A percentile compares a stretch with the other conserved stretches of the same genome.
phyloP scores from a whole-genome alignment of 257 asterid genomes.

The Capsicum rhomboideum region DNA sequence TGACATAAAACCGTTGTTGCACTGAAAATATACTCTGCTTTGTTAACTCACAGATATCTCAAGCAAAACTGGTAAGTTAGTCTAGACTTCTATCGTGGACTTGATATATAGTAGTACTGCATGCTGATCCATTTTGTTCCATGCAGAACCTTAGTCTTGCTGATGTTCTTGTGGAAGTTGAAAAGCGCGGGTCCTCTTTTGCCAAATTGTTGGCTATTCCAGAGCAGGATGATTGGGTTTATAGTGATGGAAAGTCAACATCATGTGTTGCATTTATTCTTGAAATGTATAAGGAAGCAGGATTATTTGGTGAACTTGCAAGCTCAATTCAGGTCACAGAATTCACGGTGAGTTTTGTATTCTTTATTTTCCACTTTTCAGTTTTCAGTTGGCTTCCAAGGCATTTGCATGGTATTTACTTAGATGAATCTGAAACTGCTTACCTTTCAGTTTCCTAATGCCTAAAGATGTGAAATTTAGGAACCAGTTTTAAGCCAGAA shows the following conservation, averaged over 20 bases:
- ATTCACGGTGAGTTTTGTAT: conserved; percentile 69
- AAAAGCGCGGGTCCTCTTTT: conserved; percentile 72
- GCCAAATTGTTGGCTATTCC: conserved; percentile 75
- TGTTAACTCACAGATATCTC: background rate
- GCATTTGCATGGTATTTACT: background rate
- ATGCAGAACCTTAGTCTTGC: conserved; percentile 67
- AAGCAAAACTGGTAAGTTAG: background rate
- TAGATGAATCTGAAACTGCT: background rate
- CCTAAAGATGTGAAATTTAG: background rate
- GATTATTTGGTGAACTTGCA: conserved; percentile 68
- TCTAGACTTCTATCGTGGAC: background rate
- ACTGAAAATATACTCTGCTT: background rate
- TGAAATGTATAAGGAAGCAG: conserved; percentile 88
- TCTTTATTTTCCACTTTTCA: background rate
- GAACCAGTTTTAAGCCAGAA: background rate
- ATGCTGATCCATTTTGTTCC: background rate
- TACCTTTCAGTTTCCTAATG: no score
- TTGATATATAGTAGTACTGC: background rate
- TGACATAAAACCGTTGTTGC: background rate
- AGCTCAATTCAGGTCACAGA: conserved; percentile 81
- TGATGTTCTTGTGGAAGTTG: conserved; percentile 83
- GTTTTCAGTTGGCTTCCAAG: background rate
- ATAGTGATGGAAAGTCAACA: conserved; percentile 76
- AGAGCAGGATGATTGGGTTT: conserved; percentile 84
- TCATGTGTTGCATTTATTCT: conserved; percentile 89